phyloP scores from a whole-genome alignment of 73 alveolate species.

The Paramecium tetraurelia region DNA sequence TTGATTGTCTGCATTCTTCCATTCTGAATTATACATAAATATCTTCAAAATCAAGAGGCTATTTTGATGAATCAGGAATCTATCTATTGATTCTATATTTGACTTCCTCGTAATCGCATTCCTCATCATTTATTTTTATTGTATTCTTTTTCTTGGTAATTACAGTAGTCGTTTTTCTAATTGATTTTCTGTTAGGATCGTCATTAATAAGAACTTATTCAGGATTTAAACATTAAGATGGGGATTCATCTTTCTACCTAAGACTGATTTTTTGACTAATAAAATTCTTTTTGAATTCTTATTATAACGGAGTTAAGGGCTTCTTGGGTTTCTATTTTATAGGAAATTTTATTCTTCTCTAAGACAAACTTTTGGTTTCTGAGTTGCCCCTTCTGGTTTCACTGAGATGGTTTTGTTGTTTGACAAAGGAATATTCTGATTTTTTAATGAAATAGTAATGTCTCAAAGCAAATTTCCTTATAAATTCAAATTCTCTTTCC shows the following conservation, averaged over 20 bases:
- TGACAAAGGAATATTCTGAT: neutral
- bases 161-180: neutral
- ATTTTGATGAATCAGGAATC: neutral
- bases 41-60: neutral
- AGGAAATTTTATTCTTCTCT: neutral
- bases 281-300: neutral
- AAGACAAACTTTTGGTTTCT: neutral
- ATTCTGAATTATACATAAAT: neutral
- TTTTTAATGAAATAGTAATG: neutral
- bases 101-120: neutral
- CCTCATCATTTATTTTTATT: neutral
- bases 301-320: neutral
- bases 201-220: neutral
- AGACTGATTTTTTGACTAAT: neutral
- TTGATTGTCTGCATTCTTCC: neutral
- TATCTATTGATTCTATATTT: neutral
- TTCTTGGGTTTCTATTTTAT: neutral
- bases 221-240: neutral
- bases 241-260: neutral
- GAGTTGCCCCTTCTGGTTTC: neutral
- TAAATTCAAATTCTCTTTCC: constrained; percentile 31
- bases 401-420: neutral
- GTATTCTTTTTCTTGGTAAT: neutral
- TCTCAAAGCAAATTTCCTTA: neutral
- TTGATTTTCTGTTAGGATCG: neutral